A percentile compares a stretch with the other conserved stretches of the same genome.
Evolutionary conservation across 2,329 filamentous ascomycete genomes (phyloP).

Genomic region (Bipolaris gigantea): DNA sequence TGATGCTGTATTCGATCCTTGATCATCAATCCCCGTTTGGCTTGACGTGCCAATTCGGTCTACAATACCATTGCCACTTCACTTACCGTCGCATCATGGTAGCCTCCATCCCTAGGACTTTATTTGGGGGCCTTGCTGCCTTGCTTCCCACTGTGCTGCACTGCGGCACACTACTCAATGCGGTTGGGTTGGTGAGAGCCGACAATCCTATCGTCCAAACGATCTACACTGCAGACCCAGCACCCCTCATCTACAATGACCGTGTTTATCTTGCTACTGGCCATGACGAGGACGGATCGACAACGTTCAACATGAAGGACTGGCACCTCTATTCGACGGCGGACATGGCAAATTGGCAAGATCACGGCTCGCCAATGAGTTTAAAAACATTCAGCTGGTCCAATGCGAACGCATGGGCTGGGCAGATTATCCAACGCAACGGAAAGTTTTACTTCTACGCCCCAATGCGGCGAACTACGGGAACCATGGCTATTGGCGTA

Average conservation of each 20-base stretch:
- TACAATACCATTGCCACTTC: background rate
- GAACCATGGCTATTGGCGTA: slow-evolving; percentile 20
- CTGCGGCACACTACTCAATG: slow-evolving; percentile 1
- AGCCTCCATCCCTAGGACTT: background rate
- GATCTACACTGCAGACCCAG: slow-evolving; percentile 19
- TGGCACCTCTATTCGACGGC: slow-evolving; percentile 18
- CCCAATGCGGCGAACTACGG: slow-evolving; percentile 12
- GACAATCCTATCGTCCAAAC: slow-evolving; percentile 22
- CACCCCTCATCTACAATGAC: slow-evolving; percentile 18
- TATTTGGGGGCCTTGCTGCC: background rate
- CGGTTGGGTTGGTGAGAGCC: slow-evolving; percentile 7
- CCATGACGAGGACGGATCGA: slow-evolving; percentile 22
- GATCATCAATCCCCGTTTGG: background rate
- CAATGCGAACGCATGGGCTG: slow-evolving; percentile 18
- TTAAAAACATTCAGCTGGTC: slow-evolving; percentile 19
- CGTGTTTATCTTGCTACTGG: slow-evolving; percentile 20
- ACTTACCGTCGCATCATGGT: background rate
- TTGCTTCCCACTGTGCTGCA: slow-evolving; percentile 2
- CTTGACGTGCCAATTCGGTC: background rate
- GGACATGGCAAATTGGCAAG: slow-evolving; percentile 24
- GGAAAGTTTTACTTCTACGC: slow-evolving; percentile 24
- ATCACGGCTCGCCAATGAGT: slow-evolving; percentile 18
- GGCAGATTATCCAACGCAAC: slow-evolving; percentile 19
- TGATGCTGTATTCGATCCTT: background rate
- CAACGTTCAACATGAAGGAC: slow-evolving; percentile 17